Conservation (phyloP, 345 rosid genomes). For the Aquilaria sinensis region DNA sequence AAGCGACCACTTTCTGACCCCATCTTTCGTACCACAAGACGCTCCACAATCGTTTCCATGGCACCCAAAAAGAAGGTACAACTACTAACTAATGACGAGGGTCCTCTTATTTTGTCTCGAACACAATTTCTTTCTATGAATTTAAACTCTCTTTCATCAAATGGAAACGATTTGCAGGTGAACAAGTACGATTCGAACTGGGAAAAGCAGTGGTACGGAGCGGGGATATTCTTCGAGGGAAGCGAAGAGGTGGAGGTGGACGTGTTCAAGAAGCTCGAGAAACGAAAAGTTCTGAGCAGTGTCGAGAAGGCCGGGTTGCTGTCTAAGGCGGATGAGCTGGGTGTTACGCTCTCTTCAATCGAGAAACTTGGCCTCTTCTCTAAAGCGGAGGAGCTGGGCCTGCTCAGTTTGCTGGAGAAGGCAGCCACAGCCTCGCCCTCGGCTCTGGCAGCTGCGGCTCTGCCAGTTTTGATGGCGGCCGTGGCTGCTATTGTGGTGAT, state of each 20-base stretch:
- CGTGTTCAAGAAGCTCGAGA: conserved; percentile 89
- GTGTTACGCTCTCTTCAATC: conserved; percentile 72
- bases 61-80: conserved; percentile 74
- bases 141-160: too few species aligned
- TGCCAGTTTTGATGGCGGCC: conserved; percentile 75
- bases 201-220: conserved; percentile 90
- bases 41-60: conserved; percentile 62
- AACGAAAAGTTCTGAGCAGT: conserved; percentile 76
- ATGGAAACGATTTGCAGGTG: conserved; percentile 31
- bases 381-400: conserved; percentile 87
- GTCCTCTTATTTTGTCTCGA: too few species aligned
- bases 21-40: conserved; percentile 24
- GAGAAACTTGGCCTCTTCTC: conserved; percentile 83
- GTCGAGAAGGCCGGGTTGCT: conserved; percentile 81
- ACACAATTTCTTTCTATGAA: not conserved
- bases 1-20: conserved; percentile 14
- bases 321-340: conserved; percentile 77
- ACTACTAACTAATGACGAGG: not conserved
- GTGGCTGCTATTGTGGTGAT: conserved; percentile 56
- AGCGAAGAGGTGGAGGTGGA: conserved; percentile 79
- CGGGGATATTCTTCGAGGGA: conserved; percentile 83
- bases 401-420: conserved; percentile 75
- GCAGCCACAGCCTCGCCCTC: conserved; percentile 57
- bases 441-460: conserved; percentile 61
- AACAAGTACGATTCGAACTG: conserved; percentile 64